Percentiles rank a stretch among this genome's conserved stretches.
phyloP scores from a whole-genome alignment of 2,329 filamentous ascomycete species.

The Gnomoniopsis smithogilvyi region DNA sequence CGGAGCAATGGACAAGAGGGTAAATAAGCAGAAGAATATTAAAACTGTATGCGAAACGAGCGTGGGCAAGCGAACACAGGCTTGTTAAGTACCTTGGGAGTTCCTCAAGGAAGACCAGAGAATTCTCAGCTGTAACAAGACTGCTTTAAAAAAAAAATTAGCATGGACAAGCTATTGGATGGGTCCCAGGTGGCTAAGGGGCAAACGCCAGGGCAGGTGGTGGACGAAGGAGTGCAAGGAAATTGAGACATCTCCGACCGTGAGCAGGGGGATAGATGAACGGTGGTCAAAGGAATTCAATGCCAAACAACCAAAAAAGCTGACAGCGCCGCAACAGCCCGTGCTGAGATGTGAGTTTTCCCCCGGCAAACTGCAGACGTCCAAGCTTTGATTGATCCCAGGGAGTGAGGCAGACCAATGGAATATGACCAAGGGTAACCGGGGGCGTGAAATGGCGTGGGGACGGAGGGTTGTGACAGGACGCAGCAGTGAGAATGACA shows the following conservation, averaged over 20 bases:
- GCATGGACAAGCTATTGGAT: slow-evolving; percentile 6
- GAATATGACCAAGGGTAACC: slow-evolving; percentile 4
- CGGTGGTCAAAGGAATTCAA: background rate
- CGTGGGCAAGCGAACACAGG: slow-evolving; percentile 8
- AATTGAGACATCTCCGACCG: slow-evolving; percentile 17
- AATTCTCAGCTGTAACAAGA: slow-evolving; percentile 15
- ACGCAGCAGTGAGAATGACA: background rate
- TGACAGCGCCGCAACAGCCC: slow-evolving; percentile 7
- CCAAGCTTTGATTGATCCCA: slow-evolving; percentile 9
- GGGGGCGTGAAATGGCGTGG: background rate
- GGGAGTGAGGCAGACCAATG: slow-evolving; percentile 2
- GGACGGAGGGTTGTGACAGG: background rate
- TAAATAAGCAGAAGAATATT: background rate
- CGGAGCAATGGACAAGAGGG: background rate
- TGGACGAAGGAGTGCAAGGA: slow-evolving; percentile 9
- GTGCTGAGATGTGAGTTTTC: slow-evolving; percentile 12
- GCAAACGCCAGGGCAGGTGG: background rate
- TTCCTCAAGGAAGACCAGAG: slow-evolving; percentile 8
- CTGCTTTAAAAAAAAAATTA: slow-evolving; percentile 17
- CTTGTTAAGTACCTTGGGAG: slow-evolving; percentile 17
- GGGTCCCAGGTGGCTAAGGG: slow-evolving; percentile 1
- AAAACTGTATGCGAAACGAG: slow-evolving; percentile 1
- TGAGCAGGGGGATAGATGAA: slow-evolving; percentile 9
- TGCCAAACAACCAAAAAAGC: slow-evolving; percentile 15
- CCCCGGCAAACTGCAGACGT: slow-evolving; percentile 8